Evolutionary conservation across 306 rosid species (phyloP).

Genomic region (Dalbergia oliveri): DNA sequence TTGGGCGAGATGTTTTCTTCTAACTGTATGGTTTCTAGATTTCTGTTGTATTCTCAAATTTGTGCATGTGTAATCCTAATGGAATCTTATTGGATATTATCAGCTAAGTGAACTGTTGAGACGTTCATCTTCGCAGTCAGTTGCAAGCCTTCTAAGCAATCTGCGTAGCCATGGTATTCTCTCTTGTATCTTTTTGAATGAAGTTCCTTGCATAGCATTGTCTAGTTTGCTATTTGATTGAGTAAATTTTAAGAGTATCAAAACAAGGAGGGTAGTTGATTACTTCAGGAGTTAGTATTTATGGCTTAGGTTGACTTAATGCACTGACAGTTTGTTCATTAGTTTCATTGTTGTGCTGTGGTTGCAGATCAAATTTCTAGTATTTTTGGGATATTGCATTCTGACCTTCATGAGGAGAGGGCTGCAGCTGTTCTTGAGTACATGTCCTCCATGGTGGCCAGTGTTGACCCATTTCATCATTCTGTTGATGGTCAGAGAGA

Average conservation of each 20-base stretch:
- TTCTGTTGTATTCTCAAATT: conserved; percentile 18
- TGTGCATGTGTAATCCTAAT: conserved; percentile 36
- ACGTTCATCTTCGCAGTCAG: conserved; percentile 73
- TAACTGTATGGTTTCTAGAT: conserved; percentile 22
- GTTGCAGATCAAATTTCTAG: conserved; percentile 79
- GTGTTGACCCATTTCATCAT: conserved; percentile 66
- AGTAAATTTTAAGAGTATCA: not conserved
- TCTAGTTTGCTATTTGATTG: conserved; percentile 29
- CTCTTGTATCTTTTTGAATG: conserved; percentile 25
- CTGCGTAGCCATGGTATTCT: conserved; percentile 82
- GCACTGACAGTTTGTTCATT: conserved; percentile 13
- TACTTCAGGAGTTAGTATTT: conserved; percentile 25
- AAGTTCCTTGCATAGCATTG: conserved; percentile 28
- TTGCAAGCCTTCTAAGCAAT: conserved; percentile 74
- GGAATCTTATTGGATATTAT: conserved; percentile 43
- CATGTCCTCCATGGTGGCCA: conserved; percentile 86
- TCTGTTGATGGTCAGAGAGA: conserved; percentile 55
- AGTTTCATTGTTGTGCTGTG: conserved; percentile 36
- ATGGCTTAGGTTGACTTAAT: conserved; percentile 15
- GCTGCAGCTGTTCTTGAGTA: conserved; percentile 72
- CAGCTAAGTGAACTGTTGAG: conserved; percentile 83
- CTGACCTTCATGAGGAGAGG: conserved; percentile 89
- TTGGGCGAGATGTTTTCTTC: not conserved
- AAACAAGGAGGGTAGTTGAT: conserved; percentile 14
- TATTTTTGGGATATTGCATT: conserved; percentile 78